Conservation (phyloP, 1,284 basidiomycete species). For the Laetiporus sulphureus region DNA sequence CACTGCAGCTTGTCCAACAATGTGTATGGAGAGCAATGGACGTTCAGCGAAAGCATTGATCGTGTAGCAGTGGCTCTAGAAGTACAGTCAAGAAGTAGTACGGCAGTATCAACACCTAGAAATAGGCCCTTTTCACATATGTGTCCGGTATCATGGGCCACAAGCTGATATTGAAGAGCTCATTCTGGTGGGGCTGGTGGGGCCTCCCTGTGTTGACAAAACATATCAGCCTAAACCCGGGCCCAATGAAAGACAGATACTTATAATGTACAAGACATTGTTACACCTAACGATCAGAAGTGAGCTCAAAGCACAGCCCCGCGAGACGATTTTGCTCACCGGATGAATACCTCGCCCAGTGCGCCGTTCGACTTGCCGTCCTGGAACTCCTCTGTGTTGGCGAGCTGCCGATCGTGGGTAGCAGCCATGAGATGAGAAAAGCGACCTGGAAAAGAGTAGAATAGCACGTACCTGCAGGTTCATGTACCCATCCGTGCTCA, state of each 20-base stretch:
- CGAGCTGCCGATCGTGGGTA: slow-evolving; percentile 72
- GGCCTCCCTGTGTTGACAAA: slow-evolving; percentile 60
- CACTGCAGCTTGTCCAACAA: no score
- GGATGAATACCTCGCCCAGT: slow-evolving; percentile 97
- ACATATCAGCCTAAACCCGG: slow-evolving; percentile 22
- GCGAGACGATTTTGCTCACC: slow-evolving; percentile 36
- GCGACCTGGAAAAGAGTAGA: slow-evolving; percentile 1
- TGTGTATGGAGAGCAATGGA: no score
- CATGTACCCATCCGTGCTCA: slow-evolving; percentile 99
- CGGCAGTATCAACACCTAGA: no score
- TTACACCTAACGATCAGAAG: slow-evolving; percentile 53
- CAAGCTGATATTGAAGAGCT: no score
- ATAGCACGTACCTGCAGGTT: slow-evolving; percentile 81
- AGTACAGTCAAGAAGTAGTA: no score
- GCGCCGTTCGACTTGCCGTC: slow-evolving; percentile 95
- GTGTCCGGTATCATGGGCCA: no score
- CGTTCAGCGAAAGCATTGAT: no score
- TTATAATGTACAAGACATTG: slow-evolving; percentile 91
- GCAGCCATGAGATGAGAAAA: background rate
- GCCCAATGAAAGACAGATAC: slow-evolving; percentile 30
- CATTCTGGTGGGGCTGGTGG: slow-evolving; percentile 44
- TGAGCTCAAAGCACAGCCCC: background rate
- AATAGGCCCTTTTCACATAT: no score
- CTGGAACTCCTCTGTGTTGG: slow-evolving; percentile 98
- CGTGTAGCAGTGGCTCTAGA: no score